These are phyloP conservation scores for Polyplosphaeria fusca DNA, from an alignment of 495 filamentous ascomycete species.

Conservation along the genomic window DNA sequence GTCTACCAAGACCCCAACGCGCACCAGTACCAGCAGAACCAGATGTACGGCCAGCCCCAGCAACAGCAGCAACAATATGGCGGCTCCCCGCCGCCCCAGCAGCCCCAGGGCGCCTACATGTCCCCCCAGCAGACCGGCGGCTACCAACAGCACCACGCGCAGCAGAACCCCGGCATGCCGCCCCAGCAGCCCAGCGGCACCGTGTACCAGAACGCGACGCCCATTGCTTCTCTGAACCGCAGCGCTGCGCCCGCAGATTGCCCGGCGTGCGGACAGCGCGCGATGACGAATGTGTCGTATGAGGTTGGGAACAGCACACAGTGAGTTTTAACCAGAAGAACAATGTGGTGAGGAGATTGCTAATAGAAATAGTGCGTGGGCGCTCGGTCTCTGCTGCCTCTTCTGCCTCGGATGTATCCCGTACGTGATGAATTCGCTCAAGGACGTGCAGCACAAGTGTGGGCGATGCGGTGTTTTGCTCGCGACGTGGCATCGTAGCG, in stretches of 20 bases:
- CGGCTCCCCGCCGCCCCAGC: slow-evolving; percentile 13
- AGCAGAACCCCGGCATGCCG: slow-evolving; percentile 17
- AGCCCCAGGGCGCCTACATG: slow-evolving; percentile 19
- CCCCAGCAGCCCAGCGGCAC: slow-evolving; percentile 26
- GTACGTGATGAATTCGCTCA: slow-evolving; percentile 50
- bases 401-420: slow-evolving; percentile 52
- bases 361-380: slow-evolving; percentile 48
- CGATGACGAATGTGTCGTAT: slow-evolving; percentile 46
- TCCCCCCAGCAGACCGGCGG: slow-evolving; percentile 7
- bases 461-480: slow-evolving; percentile 49
- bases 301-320: slow-evolving; percentile 51
- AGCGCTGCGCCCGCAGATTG: slow-evolving; percentile 50
- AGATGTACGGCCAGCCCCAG: slow-evolving; percentile 15
- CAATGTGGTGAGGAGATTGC: neutral
- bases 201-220: slow-evolving; percentile 37
- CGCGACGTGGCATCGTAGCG: slow-evolving; percentile 54
- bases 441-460: slow-evolving; percentile 54
- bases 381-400: slow-evolving; percentile 45
- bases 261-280: slow-evolving; percentile 47
- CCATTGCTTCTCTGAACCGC: slow-evolving; percentile 36
- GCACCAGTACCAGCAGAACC: slow-evolving; percentile 18
- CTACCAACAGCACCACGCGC: slow-evolving; percentile 11
- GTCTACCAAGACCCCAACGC: slow-evolving; percentile 23
- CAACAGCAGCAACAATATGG: slow-evolving; percentile 10
- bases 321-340: slow-evolving; percentile 38